phyloP scores from a whole-genome alignment of 345 rosid genomes.

The Salix suchowensis region DNA sequence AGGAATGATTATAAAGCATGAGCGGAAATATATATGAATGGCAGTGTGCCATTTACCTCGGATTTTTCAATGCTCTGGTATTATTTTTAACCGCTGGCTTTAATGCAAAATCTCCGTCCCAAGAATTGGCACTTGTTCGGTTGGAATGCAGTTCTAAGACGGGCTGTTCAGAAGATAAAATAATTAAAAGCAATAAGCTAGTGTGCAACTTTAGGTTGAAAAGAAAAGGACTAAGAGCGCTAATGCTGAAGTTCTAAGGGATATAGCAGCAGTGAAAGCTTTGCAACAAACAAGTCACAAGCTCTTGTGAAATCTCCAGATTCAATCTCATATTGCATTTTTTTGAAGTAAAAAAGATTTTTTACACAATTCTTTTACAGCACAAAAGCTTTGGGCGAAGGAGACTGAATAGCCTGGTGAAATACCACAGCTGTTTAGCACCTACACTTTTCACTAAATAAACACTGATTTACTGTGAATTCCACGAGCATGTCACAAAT shows the following conservation, averaged over 20 bases:
- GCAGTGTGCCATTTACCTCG: conserved; percentile 42
- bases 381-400: neutral
- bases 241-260: neutral
- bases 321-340: neutral
- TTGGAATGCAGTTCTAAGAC: conserved; percentile 52
- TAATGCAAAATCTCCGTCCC: conserved; percentile 46
- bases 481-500: neutral
- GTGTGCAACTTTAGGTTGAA: neutral
- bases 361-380: neutral
- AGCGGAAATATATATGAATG: neutral
- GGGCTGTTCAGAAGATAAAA: conserved; percentile 49
- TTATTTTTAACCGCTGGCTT: conserved; percentile 34
- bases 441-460: neutral
- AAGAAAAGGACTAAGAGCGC: neutral
- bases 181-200: conserved; percentile 11
- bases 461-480: neutral
- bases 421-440: neutral
- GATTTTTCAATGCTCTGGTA: conserved; percentile 42
- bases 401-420: neutral
- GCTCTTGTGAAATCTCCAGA: no score
- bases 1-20: neutral
- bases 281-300: neutral
- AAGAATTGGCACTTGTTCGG: conserved; percentile 32
- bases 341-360: neutral
- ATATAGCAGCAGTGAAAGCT: neutral